Conservation (phyloP, 108 stramenopile genomes). For the Chaetoceros muelleri region DNA sequence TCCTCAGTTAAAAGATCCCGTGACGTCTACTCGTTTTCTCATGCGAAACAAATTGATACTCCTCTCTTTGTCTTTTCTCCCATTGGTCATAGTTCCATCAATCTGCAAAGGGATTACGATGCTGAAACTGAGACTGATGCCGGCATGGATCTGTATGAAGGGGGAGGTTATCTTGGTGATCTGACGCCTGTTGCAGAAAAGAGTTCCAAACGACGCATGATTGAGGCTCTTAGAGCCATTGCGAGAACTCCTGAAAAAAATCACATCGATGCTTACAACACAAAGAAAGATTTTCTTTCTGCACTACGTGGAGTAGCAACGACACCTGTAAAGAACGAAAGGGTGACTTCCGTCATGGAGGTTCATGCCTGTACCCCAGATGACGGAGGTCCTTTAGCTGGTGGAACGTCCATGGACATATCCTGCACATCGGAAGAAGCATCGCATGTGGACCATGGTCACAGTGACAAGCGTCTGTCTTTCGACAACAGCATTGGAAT, state of each 20-base stretch:
- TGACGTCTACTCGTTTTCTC: too few relatives aligned
- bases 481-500: too few relatives aligned
- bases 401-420: too few relatives aligned
- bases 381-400: too few relatives aligned
- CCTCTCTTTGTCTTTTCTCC: background rate
- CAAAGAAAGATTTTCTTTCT: background rate
- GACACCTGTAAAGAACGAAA: background rate
- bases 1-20: too few relatives aligned
- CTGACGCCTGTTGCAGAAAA: background rate
- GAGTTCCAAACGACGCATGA: background rate
- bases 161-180: too few relatives aligned
- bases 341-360: too few relatives aligned
- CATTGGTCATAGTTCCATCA: background rate
- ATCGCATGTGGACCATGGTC: too few relatives aligned
- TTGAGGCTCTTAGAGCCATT: background rate
- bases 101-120: background rate
- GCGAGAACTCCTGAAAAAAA: background rate
- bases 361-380: too few relatives aligned
- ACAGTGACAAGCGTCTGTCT: too few relatives aligned
- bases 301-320: background rate
- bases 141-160: background rate
- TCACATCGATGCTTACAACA: background rate
- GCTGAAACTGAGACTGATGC: background rate
- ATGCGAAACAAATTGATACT: too few relatives aligned
- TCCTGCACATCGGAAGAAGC: too few relatives aligned